A percentile compares a stretch with the other conserved stretches of the same genome.
Conservation (phyloP, 768 basidiomycete genomes). For the Porpolomopsis calyptriformis region DNA sequence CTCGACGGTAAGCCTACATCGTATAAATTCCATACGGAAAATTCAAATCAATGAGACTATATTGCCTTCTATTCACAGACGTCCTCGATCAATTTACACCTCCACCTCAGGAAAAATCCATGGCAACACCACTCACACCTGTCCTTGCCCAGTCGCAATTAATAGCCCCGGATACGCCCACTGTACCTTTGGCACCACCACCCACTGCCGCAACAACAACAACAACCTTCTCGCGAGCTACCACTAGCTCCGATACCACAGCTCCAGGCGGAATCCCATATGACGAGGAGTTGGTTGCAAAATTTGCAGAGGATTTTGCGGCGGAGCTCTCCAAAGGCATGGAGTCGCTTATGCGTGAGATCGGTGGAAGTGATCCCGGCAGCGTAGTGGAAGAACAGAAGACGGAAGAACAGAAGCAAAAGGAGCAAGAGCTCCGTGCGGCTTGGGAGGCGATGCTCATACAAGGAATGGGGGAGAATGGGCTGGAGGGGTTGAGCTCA, state of each 20-base stretch:
- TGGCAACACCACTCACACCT: constrained; percentile 18
- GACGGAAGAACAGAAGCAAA: constrained; percentile 17
- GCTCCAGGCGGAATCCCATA: constrained; percentile 17
- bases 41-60: constrained; percentile 1
- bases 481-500: background rate
- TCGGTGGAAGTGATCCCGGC: constrained; percentile 21
- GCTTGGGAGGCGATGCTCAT: constrained; percentile 67
- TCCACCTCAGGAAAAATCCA: constrained; percentile 25
- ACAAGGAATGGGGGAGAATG: constrained; percentile 38
- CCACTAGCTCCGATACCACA: constrained; percentile 24
- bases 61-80: constrained; percentile 20
- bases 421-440: constrained; percentile 35
- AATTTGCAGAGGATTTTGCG: constrained; percentile 32
- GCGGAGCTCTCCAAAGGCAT: constrained; percentile 38
- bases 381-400: constrained; percentile 21
- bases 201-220: background rate
- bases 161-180: constrained; percentile 29
- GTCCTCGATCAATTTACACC: constrained; percentile 36
- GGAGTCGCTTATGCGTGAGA: constrained; percentile 40
- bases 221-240: constrained; percentile 12
- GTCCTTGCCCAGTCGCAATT: background rate
- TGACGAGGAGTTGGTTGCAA: constrained; percentile 26
- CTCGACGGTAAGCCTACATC: constrained; percentile 38
- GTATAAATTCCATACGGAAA: background rate
- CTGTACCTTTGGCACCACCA: constrained; percentile 27